phyloP scores from a whole-genome alignment of 306 rosid species.

The Benincasa hispida region DNA sequence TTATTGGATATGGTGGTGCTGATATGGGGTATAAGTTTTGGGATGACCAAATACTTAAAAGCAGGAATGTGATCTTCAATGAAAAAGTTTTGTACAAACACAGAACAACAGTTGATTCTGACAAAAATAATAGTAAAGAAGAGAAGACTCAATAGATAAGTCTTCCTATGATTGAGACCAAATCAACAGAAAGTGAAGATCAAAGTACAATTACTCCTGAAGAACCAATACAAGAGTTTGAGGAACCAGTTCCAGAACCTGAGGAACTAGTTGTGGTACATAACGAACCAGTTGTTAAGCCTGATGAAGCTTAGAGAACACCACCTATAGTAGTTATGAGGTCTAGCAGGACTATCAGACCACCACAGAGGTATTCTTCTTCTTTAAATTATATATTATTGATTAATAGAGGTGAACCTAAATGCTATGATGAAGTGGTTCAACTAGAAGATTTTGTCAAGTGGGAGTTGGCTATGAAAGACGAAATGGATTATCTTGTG shows the following conservation, averaged over 20 bases:
- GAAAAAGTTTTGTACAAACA: not conserved
- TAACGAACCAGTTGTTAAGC: not conserved
- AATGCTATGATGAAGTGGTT: not conserved
- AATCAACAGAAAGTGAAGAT: not conserved
- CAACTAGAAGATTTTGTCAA: not conserved
- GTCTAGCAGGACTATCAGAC: not conserved
- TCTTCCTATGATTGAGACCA: not conserved
- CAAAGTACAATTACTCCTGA: not conserved
- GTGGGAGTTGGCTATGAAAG: not conserved
- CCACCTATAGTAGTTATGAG: not conserved
- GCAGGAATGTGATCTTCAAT: not conserved
- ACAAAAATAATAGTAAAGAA: not conserved
- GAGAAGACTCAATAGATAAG: not conserved
- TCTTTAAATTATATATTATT: not conserved
- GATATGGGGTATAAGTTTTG: not conserved
- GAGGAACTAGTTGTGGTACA: no score
- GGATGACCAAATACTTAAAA: not conserved
- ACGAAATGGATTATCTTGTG: not conserved
- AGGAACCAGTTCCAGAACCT: no score
- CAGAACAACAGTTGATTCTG: not conserved
- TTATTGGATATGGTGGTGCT: not conserved
- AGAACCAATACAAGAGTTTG: not conserved
- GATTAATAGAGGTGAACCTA: not conserved
- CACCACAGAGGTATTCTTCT: not conserved
- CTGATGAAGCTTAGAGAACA: not conserved